A percentile compares a stretch with the other conserved stretches of the same genome.
phyloP scores from a whole-genome alignment of 441 rosid genomes.

The Erodium moschatum region DNA sequence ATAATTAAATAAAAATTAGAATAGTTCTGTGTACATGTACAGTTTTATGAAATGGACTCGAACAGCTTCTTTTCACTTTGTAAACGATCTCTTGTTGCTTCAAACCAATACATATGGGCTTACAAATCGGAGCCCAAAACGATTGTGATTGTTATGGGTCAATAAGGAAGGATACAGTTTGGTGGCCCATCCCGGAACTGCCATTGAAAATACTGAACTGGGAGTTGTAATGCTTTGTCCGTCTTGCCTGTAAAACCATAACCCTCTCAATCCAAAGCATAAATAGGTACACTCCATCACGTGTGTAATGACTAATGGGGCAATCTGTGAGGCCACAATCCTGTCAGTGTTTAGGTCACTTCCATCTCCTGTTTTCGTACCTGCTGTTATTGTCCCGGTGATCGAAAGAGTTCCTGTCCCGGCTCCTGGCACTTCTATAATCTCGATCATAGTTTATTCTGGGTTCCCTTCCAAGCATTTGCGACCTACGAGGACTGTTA shows the following conservation, averaged over 20 bases:
- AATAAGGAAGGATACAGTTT: neutral
- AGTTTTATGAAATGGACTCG: neutral
- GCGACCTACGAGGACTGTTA: conserved; percentile 48
- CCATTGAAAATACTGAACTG: neutral
- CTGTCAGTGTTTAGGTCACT: conserved; percentile 23
- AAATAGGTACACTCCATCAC: too few species aligned
- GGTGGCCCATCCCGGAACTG: neutral
- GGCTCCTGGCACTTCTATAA: conserved; percentile 28
- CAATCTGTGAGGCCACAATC: neutral
- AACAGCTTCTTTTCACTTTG: neutral
- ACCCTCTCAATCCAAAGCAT: too few species aligned
- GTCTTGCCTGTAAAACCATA: neutral
- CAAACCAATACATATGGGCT: conserved; percentile 7
- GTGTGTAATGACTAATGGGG: neutral
- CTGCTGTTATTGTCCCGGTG: conserved; percentile 29
- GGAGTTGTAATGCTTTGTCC: neutral
- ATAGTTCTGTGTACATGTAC: neutral
- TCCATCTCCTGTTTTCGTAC: conserved; percentile 42
- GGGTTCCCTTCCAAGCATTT: conserved; percentile 26
- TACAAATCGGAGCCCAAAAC: neutral
- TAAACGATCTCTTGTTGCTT: neutral
- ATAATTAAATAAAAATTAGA: neutral
- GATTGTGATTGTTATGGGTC: neutral
- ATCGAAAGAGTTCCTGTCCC: conserved; percentile 41
- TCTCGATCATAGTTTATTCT: conserved; percentile 27